Evolutionary conservation across 148 eudicot species (phyloP).

Genomic region (Hydrangea macrophylla): DNA sequence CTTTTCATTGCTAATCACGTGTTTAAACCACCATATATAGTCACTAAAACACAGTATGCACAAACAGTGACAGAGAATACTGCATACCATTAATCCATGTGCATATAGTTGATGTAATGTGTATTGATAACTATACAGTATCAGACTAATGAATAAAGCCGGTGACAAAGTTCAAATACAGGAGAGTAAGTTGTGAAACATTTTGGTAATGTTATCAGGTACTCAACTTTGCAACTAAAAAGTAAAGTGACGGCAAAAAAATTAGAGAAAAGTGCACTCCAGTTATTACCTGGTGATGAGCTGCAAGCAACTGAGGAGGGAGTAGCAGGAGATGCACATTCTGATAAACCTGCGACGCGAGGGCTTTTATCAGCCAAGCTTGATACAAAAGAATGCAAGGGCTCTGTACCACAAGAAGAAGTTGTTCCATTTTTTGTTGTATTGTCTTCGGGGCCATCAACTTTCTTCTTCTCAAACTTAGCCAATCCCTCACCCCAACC

Average conservation of each 20-base stretch:
- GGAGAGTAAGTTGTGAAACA: not conserved
- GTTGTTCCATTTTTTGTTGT: constrained; percentile 30
- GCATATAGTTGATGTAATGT: not conserved
- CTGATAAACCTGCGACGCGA: constrained; percentile 38
- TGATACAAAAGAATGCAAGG: constrained; percentile 30
- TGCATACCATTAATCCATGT: not conserved
- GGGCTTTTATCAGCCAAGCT: constrained; percentile 62
- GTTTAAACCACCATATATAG: too few species aligned
- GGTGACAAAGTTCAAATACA: not conserved
- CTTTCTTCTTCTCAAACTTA: constrained; percentile 86
- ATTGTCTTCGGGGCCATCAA: constrained; percentile 66
- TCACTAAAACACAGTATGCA: too few species aligned
- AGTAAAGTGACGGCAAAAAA: not conserved
- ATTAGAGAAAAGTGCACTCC: not conserved
- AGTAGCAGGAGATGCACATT: constrained; percentile 81
- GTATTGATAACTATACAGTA: not conserved
- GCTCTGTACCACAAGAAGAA: constrained; percentile 31
- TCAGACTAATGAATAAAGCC: not conserved
- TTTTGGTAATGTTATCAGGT: not conserved
- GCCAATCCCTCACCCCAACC: constrained; percentile 98
- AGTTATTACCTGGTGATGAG: constrained; percentile 72
- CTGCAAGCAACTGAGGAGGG: constrained; percentile 79
- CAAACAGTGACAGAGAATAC: too few species aligned
- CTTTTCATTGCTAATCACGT: too few species aligned
- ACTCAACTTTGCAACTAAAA: constrained; percentile 8